phyloP scores from a whole-genome alignment of 306 rosid species.

The Quercus agrifolia region DNA sequence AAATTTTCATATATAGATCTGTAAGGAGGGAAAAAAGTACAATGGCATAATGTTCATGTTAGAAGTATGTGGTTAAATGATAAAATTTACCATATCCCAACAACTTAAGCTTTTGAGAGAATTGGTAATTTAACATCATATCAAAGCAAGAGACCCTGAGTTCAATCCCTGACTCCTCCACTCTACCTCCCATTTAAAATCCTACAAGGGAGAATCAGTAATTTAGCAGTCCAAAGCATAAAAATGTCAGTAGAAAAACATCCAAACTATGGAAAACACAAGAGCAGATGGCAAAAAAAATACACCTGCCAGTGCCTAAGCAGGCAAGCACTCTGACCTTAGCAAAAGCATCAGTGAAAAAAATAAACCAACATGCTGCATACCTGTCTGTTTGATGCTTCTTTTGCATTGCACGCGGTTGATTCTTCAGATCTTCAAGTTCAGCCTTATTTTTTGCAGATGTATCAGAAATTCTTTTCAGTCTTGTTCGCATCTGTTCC shows the following conservation, averaged over 20 bases:
- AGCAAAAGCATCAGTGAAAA: not conserved
- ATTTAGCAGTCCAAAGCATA: not conserved
- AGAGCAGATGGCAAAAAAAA: not conserved
- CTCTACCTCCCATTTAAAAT: too few species aligned
- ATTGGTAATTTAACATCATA: too few species aligned
- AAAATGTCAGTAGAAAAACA: not conserved
- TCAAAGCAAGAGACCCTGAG: too few species aligned
- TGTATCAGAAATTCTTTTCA: slow-evolving; percentile 56
- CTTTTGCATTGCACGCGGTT: slow-evolving; percentile 63
- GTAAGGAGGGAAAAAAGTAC: slow-evolving; percentile 18
- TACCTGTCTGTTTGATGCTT: slow-evolving; percentile 75
- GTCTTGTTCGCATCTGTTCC: slow-evolving; percentile 71
- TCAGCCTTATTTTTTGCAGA: slow-evolving; percentile 40
- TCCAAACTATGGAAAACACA: not conserved
- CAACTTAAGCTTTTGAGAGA: too few species aligned
- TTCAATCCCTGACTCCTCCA: too few species aligned
- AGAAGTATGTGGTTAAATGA: too few species aligned
- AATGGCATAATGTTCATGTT: not conserved
- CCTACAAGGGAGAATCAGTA: too few species aligned
- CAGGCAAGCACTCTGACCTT: not conserved
- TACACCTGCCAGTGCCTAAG: slow-evolving; percentile 1
- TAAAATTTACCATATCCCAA: too few species aligned
- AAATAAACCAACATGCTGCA: slow-evolving; percentile 13
- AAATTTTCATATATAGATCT: slow-evolving; percentile 71
- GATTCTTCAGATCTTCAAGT: slow-evolving; percentile 42